Conservation (phyloP, 805 yeast genomes). For the Debaryomyces castellii region DNA sequence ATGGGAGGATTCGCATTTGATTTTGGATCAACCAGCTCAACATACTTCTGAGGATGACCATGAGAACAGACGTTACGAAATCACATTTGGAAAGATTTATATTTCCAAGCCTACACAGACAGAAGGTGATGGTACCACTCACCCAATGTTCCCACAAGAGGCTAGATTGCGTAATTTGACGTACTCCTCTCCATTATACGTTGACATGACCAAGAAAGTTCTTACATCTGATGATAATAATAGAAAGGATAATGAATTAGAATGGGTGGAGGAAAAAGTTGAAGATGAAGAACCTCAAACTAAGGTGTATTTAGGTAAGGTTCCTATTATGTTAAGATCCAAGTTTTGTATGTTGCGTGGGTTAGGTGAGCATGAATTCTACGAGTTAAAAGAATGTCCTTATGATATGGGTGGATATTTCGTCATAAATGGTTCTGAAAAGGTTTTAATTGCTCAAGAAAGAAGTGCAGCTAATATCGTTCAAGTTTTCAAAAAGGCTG, state of each 20-base stretch:
- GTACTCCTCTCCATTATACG: slow-evolving; percentile 92
- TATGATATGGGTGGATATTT: slow-evolving; percentile 99
- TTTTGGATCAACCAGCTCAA: slow-evolving; percentile 97
- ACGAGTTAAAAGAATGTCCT: slow-evolving; percentile 96
- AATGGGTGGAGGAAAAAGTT: slow-evolving; percentile 52
- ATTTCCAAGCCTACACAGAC: slow-evolving; percentile 97
- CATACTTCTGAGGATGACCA: slow-evolving; percentile 90
- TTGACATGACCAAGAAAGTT: slow-evolving; percentile 90
- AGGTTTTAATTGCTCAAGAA: slow-evolving; percentile 97
- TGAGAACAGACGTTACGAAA: slow-evolving; percentile 89
- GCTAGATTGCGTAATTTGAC: slow-evolving; percentile 95
- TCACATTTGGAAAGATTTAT: slow-evolving; percentile 96
- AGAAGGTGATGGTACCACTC: slow-evolving; percentile 99
- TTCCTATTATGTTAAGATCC: slow-evolving; percentile 96
- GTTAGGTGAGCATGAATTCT: slow-evolving; percentile 87
- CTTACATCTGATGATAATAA: slow-evolving; percentile 78
- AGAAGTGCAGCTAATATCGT: slow-evolving; percentile 98
- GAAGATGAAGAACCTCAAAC: slow-evolving; percentile 58
- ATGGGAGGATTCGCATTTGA: slow-evolving; percentile 90
- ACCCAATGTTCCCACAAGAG: slow-evolving; percentile 96
- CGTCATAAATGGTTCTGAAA: slow-evolving; percentile 97
- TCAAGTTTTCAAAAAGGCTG: slow-evolving; percentile 96
- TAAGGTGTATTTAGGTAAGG: slow-evolving; percentile 91
- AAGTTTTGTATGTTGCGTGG: slow-evolving; percentile 92
- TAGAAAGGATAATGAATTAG: slow-evolving; percentile 41